Evolutionary conservation across 495 filamentous ascomycete genomes (phyloP).

Genomic region (Letharia lupina): DNA sequence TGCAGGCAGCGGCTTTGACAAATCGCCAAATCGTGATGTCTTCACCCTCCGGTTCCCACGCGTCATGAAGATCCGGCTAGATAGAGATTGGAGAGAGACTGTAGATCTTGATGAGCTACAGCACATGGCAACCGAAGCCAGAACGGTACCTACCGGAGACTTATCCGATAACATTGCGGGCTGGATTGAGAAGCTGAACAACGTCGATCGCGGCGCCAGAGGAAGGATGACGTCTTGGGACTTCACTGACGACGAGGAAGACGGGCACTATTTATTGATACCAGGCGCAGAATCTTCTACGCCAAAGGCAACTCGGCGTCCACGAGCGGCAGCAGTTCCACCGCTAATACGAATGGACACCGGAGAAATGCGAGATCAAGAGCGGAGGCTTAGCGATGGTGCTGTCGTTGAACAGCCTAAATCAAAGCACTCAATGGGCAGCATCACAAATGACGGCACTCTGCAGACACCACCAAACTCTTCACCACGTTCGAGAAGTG

Average conservation of each 20-base stretch:
- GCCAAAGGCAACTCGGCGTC: not conserved
- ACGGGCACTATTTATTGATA: not conserved
- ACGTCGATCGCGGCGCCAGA: slow-evolving; percentile 31
- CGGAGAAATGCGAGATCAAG: slow-evolving; percentile 21
- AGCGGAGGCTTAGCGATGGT: slow-evolving; percentile 16
- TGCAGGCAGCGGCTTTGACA: slow-evolving; percentile 56
- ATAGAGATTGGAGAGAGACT: slow-evolving; percentile 49
- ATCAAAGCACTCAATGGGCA: slow-evolving; percentile 8
- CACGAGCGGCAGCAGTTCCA: slow-evolving; percentile 4
- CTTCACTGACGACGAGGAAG: slow-evolving; percentile 15
- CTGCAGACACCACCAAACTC: slow-evolving; percentile 18
- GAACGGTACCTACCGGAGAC: slow-evolving; percentile 33
- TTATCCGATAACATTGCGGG: slow-evolving; percentile 43
- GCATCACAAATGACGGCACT: slow-evolving; percentile 6
- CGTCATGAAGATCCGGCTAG: slow-evolving; percentile 51
- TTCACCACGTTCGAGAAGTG: not conserved
- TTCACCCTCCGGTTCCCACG: slow-evolving; percentile 58
- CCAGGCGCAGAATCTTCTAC: not conserved
- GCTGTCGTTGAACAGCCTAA: slow-evolving; percentile 9
- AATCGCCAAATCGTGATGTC: slow-evolving; percentile 46
- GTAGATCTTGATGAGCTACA: slow-evolving; percentile 49
- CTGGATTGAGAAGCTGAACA: slow-evolving; percentile 49
- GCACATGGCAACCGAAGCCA: slow-evolving; percentile 42
- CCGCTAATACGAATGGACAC: slow-evolving; percentile 26
- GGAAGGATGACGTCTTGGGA: slow-evolving; percentile 13